These are phyloP conservation scores for Sonneratia alba DNA, from an alignment of 345 rosid genomes.

Conservation along the genomic window DNA sequence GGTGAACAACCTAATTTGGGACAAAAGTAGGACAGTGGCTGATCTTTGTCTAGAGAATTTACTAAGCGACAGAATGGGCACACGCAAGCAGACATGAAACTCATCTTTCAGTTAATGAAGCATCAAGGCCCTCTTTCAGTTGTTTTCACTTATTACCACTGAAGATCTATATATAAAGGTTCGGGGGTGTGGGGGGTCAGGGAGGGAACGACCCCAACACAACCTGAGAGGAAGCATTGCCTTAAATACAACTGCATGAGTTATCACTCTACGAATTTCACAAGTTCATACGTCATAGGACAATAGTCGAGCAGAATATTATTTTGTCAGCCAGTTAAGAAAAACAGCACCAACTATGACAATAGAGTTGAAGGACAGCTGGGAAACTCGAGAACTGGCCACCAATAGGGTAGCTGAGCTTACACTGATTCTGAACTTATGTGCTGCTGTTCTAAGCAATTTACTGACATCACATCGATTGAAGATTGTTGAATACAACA, in stretches of 20 bases:
- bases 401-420: background rate
- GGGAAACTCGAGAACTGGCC: background rate
- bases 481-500: background rate
- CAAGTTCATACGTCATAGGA: background rate
- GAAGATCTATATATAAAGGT: background rate
- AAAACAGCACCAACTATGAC: background rate
- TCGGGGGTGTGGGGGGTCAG: no score
- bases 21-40: background rate
- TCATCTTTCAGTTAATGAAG: background rate
- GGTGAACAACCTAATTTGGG: background rate
- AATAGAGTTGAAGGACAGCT: background rate
- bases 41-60: background rate
- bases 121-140: conserved; percentile 1
- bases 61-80: background rate
- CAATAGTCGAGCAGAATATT: background rate
- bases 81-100: background rate
- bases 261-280: background rate
- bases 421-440: background rate
- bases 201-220: background rate
- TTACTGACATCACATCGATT: background rate
- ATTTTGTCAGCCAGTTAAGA: background rate
- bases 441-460: background rate
- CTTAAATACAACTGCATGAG: background rate
- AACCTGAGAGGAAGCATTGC: background rate
- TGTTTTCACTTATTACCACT: background rate